phyloP scores from a whole-genome alignment of 768 basidiomycete genomes.

The Stropharia rugosoannulata region DNA sequence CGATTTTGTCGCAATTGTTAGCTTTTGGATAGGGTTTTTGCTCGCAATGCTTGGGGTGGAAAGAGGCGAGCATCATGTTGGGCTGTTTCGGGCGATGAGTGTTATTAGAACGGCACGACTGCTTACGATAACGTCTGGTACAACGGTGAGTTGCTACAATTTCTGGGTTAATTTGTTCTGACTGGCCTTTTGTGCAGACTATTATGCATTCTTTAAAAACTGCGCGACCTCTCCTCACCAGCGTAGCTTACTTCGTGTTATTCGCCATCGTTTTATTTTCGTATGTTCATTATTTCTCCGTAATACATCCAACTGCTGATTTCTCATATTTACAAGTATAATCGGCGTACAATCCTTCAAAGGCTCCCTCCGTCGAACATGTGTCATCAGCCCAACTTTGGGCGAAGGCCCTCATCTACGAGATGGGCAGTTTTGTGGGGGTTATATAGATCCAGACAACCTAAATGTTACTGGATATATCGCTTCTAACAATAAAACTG shows the following conservation, averaged over 20 bases:
- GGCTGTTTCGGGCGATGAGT: slow-evolving; percentile 85
- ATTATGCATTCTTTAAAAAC: slow-evolving; percentile 93
- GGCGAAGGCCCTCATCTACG: slow-evolving; percentile 51
- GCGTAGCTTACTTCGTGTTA: slow-evolving; percentile 87
- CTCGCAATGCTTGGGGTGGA: slow-evolving; percentile 73
- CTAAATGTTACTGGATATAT: slow-evolving; percentile 42
- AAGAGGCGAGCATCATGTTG: slow-evolving; percentile 68
- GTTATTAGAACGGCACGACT: slow-evolving; percentile 82
- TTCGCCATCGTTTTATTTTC: slow-evolving; percentile 91
- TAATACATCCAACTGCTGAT: not conserved
- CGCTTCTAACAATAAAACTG: slow-evolving; percentile 24
- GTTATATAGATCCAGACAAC: slow-evolving; percentile 64
- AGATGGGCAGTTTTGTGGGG: slow-evolving; percentile 71
- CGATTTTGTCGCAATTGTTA: slow-evolving; percentile 81
- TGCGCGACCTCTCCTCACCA: slow-evolving; percentile 84
- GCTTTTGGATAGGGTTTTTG: slow-evolving; percentile 84
- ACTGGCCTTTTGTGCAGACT: slow-evolving; percentile 34
- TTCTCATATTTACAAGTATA: slow-evolving; percentile 45
- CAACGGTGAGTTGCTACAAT: slow-evolving; percentile 59
- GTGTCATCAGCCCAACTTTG: slow-evolving; percentile 51
- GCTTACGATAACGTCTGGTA: slow-evolving; percentile 87
- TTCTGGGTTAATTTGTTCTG: not conserved
- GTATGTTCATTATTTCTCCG: slow-evolving; percentile 40
- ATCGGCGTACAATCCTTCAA: slow-evolving; percentile 95
- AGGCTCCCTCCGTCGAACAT: slow-evolving; percentile 73